A percentile compares a stretch with the other conserved stretches of the same genome.
These are phyloP conservation scores for Ceratocystis diversiconidia DNA, from an alignment of 2,329 filamentous ascomycete species.

Conservation along the genomic window DNA sequence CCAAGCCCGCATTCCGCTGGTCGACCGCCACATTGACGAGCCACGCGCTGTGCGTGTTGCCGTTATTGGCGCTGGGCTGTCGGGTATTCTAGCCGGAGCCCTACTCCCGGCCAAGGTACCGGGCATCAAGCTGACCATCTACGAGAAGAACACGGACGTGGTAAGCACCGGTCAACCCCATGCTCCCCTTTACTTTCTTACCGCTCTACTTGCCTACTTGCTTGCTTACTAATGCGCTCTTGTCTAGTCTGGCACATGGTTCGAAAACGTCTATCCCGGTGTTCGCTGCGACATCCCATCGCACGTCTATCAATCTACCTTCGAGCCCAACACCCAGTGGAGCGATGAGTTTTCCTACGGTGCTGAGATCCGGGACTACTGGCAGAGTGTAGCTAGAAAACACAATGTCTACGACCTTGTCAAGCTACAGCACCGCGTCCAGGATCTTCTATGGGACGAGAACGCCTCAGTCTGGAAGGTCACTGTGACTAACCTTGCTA, in stretches of 20 bases:
- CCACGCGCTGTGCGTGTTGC: conserved; percentile 26
- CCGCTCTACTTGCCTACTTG: background rate
- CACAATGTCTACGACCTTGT: conserved; percentile 44
- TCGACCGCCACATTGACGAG: conserved; percentile 27
- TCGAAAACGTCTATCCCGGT: conserved; percentile 46
- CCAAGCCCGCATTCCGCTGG: conserved; percentile 17
- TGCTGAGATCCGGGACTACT: conserved; percentile 52
- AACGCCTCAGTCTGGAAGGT: conserved; percentile 33
- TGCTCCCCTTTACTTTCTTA: background rate
- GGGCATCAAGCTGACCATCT: conserved; percentile 48
- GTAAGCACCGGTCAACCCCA: conserved; percentile 28
- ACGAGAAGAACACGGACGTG: conserved; percentile 54
- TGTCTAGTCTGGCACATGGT: conserved; percentile 32
- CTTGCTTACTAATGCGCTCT: background rate
- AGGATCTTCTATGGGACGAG: conserved; percentile 41
- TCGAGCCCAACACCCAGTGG: conserved; percentile 55
- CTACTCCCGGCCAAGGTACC: conserved; percentile 56
- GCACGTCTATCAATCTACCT: conserved; percentile 53
- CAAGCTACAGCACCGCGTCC: conserved; percentile 41
- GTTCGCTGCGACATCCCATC: conserved; percentile 55
- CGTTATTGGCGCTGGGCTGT: conserved; percentile 28
- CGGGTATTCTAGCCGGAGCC: conserved; percentile 40
- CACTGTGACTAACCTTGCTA: conserved; percentile 25
- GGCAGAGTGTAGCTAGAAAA: conserved; percentile 22
- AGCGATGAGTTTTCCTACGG: conserved; percentile 53